Percentiles rank a stretch among this genome's conserved stretches.
These are phyloP conservation scores for Phylloporus scabripes DNA, from an alignment of 768 basidiomycete genomes.

Conservation along the genomic window DNA sequence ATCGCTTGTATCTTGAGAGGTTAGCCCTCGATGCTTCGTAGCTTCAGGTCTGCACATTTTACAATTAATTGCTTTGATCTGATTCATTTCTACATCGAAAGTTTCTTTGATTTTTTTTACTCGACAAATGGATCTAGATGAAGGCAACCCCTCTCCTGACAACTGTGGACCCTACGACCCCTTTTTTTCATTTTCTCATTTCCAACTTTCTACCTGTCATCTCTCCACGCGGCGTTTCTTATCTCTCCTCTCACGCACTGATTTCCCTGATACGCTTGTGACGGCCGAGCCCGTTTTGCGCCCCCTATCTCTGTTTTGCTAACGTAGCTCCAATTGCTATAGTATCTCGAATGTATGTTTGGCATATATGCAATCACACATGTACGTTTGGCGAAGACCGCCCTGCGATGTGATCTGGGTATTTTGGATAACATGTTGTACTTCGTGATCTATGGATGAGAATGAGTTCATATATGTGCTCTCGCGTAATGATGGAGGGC, in stretches of 20 bases:
- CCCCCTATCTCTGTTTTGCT: background rate
- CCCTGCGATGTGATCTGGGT: background rate
- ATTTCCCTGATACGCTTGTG: background rate
- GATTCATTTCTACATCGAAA: slow-evolving; percentile 1
- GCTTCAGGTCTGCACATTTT: background rate
- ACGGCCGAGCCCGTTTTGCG: background rate
- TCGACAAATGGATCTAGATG: slow-evolving; percentile 13
- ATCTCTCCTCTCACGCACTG: background rate
- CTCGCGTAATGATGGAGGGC: background rate
- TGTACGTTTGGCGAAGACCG: background rate
- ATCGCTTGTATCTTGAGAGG: background rate
- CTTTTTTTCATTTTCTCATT: background rate
- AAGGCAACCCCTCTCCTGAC: background rate
- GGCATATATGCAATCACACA: background rate
- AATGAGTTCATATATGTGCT: too few species aligned
- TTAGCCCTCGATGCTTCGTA: background rate
- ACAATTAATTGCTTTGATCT: background rate
- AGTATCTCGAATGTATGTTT: background rate
- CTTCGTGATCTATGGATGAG: too few species aligned
- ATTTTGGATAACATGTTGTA: too few species aligned
- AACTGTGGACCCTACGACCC: background rate
- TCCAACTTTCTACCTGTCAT: background rate
- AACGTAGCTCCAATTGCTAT: background rate
- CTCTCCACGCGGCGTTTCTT: background rate
- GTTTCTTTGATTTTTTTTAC: background rate